Conservation (phyloP, 169 alveolate genomes). For the Eimeria sp. region DNA sequence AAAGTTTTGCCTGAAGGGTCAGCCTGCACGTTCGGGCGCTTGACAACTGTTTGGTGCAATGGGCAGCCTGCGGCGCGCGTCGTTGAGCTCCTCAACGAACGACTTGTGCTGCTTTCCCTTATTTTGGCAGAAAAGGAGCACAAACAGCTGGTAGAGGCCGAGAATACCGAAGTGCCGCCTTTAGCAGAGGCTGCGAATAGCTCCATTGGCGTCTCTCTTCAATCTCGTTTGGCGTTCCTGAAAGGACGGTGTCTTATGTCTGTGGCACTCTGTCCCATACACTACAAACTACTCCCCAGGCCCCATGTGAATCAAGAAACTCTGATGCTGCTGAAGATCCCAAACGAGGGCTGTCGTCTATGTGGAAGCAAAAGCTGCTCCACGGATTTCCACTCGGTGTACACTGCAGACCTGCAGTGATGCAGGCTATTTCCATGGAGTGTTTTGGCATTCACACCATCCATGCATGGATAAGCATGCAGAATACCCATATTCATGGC, state of each 20-base stretch:
- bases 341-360: not conserved
- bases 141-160: not conserved
- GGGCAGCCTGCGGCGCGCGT: conserved; percentile 66
- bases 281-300: conserved; percentile 1
- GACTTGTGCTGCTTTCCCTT: conserved; percentile 5
- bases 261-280: conserved; percentile 42
- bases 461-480: not conserved
- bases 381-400: conserved; percentile 38
- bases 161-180: not conserved
- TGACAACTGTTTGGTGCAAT: conserved; percentile 45
- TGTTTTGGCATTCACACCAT: not conserved
- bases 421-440: not conserved
- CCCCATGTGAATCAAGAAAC: conserved; percentile 12
- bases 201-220: not conserved
- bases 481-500: not conserved
- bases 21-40: conserved; percentile 38
- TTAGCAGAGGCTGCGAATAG: not conserved
- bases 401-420: conserved; percentile 41
- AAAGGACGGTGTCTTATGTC: conserved; percentile 25
- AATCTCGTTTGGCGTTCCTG: conserved; percentile 2
- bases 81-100: conserved; percentile 36
- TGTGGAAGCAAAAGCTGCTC: conserved; percentile 58
- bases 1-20: not conserved
- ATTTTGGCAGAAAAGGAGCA: conserved; percentile 1
- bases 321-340: not conserved